Percentiles rank a stretch among this genome's conserved stretches.
Conservation (phyloP, 495 filamentous ascomycete species). For the Xylaria acuta region DNA sequence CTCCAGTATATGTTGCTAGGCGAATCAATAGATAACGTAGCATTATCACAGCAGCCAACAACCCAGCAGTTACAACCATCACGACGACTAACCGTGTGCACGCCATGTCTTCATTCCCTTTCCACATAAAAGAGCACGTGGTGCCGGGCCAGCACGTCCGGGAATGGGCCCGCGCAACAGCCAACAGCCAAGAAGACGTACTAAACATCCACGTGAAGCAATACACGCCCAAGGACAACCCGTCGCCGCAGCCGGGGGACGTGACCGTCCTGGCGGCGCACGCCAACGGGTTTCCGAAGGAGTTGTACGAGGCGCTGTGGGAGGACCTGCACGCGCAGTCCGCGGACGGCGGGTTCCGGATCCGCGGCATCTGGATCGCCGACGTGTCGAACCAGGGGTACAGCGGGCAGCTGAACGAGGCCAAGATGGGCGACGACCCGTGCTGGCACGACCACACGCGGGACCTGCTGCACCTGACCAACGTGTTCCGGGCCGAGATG, state of each 20-base stretch:
- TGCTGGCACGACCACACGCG: constrained; percentile 87
- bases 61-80: too few relatives aligned
- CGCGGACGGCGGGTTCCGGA: constrained; percentile 60
- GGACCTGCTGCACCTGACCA: constrained; percentile 87
- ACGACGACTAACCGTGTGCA: background rate
- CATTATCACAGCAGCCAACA: background rate
- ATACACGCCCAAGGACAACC: constrained; percentile 76
- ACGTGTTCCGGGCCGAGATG: constrained; percentile 82
- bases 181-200: constrained; percentile 65
- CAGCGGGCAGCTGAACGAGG: constrained; percentile 77
- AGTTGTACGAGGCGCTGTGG: constrained; percentile 89
- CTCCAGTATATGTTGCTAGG: background rate
- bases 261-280: constrained; percentile 84
- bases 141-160: constrained; percentile 73
- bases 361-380: constrained; percentile 85
- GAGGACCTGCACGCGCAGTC: constrained; percentile 68
- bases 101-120: constrained; percentile 34
- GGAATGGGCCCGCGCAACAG: constrained; percentile 71
- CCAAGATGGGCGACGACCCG: constrained; percentile 77
- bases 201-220: constrained; percentile 80
- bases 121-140: constrained; percentile 61
- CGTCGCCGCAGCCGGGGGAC: constrained; percentile 68
- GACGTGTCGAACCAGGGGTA: constrained; percentile 81
- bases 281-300: constrained; percentile 94
- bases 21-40: background rate